Evolutionary conservation across 805 yeast species (phyloP), one percentile per base, ranked within the genome.

Genomic region (Wickerhamiella hasegawae): DNA sequence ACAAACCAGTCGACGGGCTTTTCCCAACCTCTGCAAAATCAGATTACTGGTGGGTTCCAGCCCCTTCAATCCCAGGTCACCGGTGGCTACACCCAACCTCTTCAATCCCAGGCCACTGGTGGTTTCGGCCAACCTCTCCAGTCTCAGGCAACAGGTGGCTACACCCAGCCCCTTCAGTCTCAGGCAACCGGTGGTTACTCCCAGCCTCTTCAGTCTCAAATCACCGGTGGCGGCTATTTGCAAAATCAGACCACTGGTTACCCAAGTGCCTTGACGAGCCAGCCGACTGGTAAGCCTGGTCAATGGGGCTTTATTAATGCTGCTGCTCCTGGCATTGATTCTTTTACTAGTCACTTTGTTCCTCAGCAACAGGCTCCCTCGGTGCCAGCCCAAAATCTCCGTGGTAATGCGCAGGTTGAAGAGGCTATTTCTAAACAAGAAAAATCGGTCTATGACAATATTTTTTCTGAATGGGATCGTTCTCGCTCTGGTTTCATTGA

Each of bases 371-470:
- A 6, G 27, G 31, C 11, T 27, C 29, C 31, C 6, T 26, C 11
- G 6, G 18, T 6, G 28, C 15, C 35, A 4, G 5, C 34, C 16
- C 12, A n/a, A 5, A 12, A 21, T 5, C 51, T 58, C 35, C 50
- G 53, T 35, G 61, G 59, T 35, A 55, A 57, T 32, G 66, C 71
- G 14, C 73, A 76, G 39, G 77, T 78, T 24, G 70, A 78, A 8
- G 74, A 81, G 79, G 79, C 84, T 18, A 83, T 87, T 46, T 75
- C 92, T 33, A 78, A 80, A 47, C 83, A 81, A 47, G 97, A 87
- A 52, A 85, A 83, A 52, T 66, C 66, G 37, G 73, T 83, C 39
- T 87, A 85, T 58, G 92, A 80, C 49, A 80, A 76, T 33, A 81
- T 87, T 40, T 87, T 90, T 59, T 69, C 67, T 37, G 84, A 90